Conservation (phyloP, 163 green algal species). For the Prototheca wickerhamii region DNA sequence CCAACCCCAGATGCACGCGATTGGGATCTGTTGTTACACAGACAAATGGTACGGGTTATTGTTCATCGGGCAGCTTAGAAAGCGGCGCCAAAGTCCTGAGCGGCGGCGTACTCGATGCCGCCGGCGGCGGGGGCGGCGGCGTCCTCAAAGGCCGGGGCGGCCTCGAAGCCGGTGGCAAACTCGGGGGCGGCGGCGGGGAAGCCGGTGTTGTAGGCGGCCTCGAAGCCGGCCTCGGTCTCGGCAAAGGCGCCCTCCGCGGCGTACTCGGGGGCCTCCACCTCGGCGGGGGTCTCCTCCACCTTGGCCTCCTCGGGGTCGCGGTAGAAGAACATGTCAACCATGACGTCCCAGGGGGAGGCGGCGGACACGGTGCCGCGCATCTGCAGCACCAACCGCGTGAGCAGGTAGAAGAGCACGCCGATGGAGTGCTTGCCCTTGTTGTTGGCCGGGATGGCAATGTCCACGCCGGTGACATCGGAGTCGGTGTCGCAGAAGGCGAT, state of each 20-base stretch:
- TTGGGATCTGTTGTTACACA: too few relatives aligned
- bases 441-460: slow-evolving; percentile 99
- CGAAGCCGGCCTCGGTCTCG: slow-evolving; percentile 25
- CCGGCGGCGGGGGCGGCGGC: slow-evolving; percentile 22
- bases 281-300: slow-evolving; percentile 19
- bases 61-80: slow-evolving; percentile 8
- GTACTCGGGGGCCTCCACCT: slow-evolving; percentile 22
- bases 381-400: slow-evolving; percentile 96
- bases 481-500: slow-evolving; percentile 99
- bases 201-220: slow-evolving; percentile 26
- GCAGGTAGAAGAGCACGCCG: slow-evolving; percentile 94
- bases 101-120: slow-evolving; percentile 5
- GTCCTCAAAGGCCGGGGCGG: slow-evolving; percentile 34
- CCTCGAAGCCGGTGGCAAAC: slow-evolving; percentile 27
- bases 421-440: slow-evolving; percentile 99
- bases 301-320: slow-evolving; percentile 56
- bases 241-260: slow-evolving; percentile 32
- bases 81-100: slow-evolving; percentile 15
- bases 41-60: neutral
- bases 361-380: slow-evolving; percentile 82
- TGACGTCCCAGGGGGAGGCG: slow-evolving; percentile 77
- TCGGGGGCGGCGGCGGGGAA: slow-evolving; percentile 15
- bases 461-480: slow-evolving; percentile 85
- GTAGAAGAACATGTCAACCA: slow-evolving; percentile 99
- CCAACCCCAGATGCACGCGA: too few relatives aligned